Evolutionary conservation across 257 asterid species (phyloP).

Genomic region (Penstemon newberryi): DNA sequence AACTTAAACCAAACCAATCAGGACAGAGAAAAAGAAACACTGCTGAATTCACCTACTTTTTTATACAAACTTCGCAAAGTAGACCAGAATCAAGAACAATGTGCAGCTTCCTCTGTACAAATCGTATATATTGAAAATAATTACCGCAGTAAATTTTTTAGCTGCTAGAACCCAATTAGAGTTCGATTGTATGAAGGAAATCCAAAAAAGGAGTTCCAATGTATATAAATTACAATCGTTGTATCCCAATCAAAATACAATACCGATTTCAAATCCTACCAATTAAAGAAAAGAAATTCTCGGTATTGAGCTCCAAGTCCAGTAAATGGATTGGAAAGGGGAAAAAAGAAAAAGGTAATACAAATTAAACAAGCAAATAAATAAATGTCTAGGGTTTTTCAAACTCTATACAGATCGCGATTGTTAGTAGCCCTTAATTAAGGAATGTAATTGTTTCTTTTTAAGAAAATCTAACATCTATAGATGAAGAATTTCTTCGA

Average conservation of each 20-base stretch:
- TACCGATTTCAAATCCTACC: conserved; percentile 24
- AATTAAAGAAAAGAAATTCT: conserved; percentile 10
- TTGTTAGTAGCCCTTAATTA: conserved; percentile 24
- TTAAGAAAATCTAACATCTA: not conserved
- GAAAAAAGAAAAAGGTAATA: not conserved
- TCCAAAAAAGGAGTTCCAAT: conserved; percentile 8
- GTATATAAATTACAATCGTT: not conserved
- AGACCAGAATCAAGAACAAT: conserved; percentile 18
- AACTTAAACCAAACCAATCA: not conserved
- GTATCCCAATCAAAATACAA: conserved; percentile 21
- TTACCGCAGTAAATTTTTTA: conserved; percentile 14
- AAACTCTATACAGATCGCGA: conserved; percentile 40
- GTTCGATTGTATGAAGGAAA: conserved; percentile 16
- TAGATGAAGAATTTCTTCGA: not conserved
- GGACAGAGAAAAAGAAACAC: not conserved
- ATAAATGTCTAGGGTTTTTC: conserved; percentile 41
- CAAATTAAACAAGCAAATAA: conserved; percentile 16
- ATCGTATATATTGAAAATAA: conserved; percentile 20
- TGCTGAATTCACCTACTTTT: not conserved
- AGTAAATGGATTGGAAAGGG: conserved; percentile 22
- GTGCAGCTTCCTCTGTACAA: conserved; percentile 16
- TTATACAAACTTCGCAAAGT: conserved; percentile 18
- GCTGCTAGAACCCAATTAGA: conserved; percentile 30
- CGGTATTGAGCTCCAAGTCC: conserved; percentile 20
- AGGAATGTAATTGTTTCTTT: conserved; percentile 24